Conservation (phyloP, 139 green algal genomes). For the Chlorella sp. region DNA sequence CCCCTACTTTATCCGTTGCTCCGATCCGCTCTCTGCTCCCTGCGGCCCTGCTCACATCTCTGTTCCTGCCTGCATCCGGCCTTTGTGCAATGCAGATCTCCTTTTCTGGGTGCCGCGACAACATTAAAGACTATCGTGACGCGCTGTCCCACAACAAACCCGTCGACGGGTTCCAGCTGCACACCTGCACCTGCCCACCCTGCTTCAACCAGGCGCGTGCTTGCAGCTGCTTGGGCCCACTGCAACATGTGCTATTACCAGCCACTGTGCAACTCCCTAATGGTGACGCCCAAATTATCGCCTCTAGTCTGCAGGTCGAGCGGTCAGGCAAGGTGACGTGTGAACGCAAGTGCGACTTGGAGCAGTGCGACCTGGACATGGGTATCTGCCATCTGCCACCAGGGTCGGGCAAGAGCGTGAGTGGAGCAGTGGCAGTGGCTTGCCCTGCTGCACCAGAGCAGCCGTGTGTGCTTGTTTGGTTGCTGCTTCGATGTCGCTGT, state of each 20-base stretch:
- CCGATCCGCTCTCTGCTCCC: too few species aligned
- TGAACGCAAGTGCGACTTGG: slow-evolving; percentile 57
- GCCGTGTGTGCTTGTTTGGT: background rate
- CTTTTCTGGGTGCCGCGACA: slow-evolving; percentile 63
- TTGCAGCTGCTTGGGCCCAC: too few species aligned
- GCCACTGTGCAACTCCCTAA: too few species aligned
- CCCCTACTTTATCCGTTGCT: too few species aligned
- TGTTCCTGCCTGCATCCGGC: too few species aligned
- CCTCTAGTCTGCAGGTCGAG: too few species aligned
- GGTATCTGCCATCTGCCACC: slow-evolving; percentile 38
- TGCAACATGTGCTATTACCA: too few species aligned
- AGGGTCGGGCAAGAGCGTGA: background rate
- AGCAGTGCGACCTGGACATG: slow-evolving; percentile 47
- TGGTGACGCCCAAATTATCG: too few species aligned
- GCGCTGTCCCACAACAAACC: slow-evolving; percentile 27
- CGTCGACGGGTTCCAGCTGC: slow-evolving; percentile 21
- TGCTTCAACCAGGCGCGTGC: slow-evolving; percentile 60
- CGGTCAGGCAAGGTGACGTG: slow-evolving; percentile 39
- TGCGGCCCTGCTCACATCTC: too few species aligned
- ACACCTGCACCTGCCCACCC: slow-evolving; percentile 56
- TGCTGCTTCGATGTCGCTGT: background rate
- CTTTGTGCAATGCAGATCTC: too few species aligned
- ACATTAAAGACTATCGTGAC: slow-evolving; percentile 42
- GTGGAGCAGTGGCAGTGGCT: background rate
- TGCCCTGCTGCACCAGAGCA: background rate